Base-by-base conservation (phyloP, 140 eudicot genomes). In the Cichorium intybus region DNA sequence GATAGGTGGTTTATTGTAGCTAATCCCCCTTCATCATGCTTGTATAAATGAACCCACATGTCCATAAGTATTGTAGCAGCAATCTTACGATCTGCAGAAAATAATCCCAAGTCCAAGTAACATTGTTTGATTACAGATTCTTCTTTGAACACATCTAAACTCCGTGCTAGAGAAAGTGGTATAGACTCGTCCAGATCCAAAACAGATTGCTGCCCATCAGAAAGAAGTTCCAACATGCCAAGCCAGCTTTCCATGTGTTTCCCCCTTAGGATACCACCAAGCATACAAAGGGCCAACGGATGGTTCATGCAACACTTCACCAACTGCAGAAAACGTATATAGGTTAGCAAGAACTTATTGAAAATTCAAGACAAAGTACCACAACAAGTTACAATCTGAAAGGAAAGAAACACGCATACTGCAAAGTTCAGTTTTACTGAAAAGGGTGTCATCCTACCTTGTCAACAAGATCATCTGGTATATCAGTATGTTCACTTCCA, bases 71-170 rank as follows among this genome's bases (percentile, higher is more conserved):
- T 14, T 10, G 62, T 16, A 24, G 77, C 78, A 3, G 78, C 41
- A 12, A 81, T 73, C 68, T 39, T 70, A 33, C 77, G 79, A 65
- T 78, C 81, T 70, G 74, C 81, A 23, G 79, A 80, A 74, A 82
- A 77, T 20, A 64, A 74, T 29, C 73, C 84, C 39, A 82, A 53
- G 59, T 78, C 79, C 37, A 78, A 1, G 69, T 10, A 81, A 17
- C 75, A 77, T 26, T 66, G 24, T 46, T 66, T 74, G 18, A 70
- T 35, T 21, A 16, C 27, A 50, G 78, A 28, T 3, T 64, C 71
- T 17, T 52, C 54, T 17, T 73, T 51, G 22, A 81, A n/a, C 22
- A 29, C 73, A 53, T 45, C 60, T 58, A 82, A 49, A 70, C 79
- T 82, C 24, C 26, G 21, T 65, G 45, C 43, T 10, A 77, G 64